Evolutionary conservation across 108 stramenopile genomes (phyloP).

Genomic region (Mediolabrus comicus): DNA sequence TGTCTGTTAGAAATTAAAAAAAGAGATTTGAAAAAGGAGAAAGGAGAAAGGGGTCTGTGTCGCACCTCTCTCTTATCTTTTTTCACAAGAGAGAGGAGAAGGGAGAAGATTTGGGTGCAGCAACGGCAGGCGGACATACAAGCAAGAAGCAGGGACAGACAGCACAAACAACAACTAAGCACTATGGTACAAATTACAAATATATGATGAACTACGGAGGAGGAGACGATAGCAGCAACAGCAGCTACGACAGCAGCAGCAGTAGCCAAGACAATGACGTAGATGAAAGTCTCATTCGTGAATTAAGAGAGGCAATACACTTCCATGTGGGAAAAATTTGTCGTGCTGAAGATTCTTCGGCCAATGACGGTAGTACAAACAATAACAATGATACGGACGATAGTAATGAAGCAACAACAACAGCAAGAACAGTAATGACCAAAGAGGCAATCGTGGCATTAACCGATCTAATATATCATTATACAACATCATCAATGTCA

Average conservation of each 20-base stretch:
- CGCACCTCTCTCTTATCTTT: too few species aligned
- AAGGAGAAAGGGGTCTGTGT: too few species aligned
- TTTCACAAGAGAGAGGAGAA: too few species aligned
- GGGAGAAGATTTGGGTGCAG: too few species aligned
- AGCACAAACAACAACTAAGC: too few species aligned
- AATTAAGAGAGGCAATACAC: slow-evolving; percentile 21
- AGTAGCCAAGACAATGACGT: neutral
- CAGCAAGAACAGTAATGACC: slow-evolving; percentile 21
- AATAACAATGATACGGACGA: slow-evolving; percentile 9
- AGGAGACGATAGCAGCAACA: neutral
- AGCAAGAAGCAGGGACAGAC: too few species aligned
- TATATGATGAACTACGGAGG: too few species aligned
- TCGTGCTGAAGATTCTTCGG: slow-evolving; percentile 7
- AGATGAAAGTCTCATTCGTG: slow-evolving; percentile 7
- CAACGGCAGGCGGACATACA: too few species aligned
- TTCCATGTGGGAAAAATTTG: slow-evolving; percentile 32
- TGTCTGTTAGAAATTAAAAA: too few species aligned
- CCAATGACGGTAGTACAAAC: neutral
- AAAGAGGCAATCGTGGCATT: slow-evolving; percentile 51
- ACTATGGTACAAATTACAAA: too few species aligned
- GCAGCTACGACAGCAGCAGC: neutral
- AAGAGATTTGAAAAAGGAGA: too few species aligned
- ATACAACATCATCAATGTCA: slow-evolving; percentile 48
- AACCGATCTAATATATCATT: slow-evolving; percentile 63
- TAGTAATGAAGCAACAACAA: neutral